phyloP scores from a whole-genome alignment of 2,329 filamentous ascomycete genomes.

The Botrytis pseudocinerea region DNA sequence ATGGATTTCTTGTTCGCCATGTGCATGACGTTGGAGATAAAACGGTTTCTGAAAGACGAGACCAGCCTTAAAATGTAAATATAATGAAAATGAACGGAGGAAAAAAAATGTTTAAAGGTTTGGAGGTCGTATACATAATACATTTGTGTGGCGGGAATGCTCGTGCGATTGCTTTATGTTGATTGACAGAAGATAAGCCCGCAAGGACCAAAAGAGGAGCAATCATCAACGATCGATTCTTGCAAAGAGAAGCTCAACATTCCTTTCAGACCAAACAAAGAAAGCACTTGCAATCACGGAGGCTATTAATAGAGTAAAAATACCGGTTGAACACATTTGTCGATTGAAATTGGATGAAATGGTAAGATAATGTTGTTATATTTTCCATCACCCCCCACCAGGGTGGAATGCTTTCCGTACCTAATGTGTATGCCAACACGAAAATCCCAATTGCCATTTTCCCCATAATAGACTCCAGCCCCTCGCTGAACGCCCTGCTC shows the following conservation, averaged over 20 bases:
- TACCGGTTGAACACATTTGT: background rate
- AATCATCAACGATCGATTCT: background rate
- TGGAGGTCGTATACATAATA: background rate
- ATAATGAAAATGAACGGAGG: background rate
- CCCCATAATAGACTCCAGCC: background rate
- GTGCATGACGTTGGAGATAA: background rate
- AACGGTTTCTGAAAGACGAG: too few relatives aligned
- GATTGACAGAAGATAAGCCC: background rate
- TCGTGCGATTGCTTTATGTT: background rate
- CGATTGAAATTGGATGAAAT: background rate
- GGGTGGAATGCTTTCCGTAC: background rate
- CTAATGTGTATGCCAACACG: slow-evolving; percentile 4
- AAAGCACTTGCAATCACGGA: slow-evolving; percentile 9
- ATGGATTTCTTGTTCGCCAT: background rate
- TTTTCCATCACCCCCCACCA: background rate
- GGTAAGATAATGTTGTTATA: background rate
- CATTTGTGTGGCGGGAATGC: background rate
- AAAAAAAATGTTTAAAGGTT: background rate
- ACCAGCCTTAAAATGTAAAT: background rate
- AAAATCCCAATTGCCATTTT: background rate
- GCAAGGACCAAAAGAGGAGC: background rate
- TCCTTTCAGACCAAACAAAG: background rate
- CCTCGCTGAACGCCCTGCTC: background rate
- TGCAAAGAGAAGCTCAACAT: background rate
- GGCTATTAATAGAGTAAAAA: background rate